Evolutionary conservation across 2,329 filamentous ascomycete species (phyloP), one percentile per base, ranked within the genome.

Genomic region (Graphiopsis chlorocephala): DNA sequence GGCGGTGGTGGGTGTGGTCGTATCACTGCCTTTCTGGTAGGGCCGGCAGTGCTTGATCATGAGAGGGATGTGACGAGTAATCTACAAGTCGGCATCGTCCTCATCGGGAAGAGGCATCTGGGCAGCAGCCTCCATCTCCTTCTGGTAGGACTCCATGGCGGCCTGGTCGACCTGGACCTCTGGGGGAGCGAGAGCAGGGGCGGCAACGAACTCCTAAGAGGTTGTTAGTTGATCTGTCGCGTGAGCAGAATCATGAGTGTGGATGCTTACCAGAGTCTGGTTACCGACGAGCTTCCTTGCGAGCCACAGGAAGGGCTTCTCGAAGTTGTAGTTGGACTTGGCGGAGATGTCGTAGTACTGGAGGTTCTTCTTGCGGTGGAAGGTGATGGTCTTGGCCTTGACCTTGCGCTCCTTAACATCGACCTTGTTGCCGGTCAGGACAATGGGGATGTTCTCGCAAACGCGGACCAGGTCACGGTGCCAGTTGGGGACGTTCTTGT

Each of bases 401-500:
- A 99, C 95, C 86, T 99, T 99, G 82, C 95, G 92, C 88, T 99
- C 95, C 91, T 99, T 99, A 71, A 99, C 95, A 78, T 99, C 94
- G 81, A 99, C 94, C 88, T 99, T 99, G 91, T 99, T 99, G 78
- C 94, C 94, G 81, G 89, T 93, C 71, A 99, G 91, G 76, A 98
- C 95, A 77, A 99, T 98, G 74, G 94, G 94, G 77, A 99, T 95
- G 86, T 95, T 96, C 88, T 99, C 94, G 85, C 94, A 98, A 77
- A 99, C 94, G 83, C 94, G 95, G 83, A 97, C 93, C 75, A 99
- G 89, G 78, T 99, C 95, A 85, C 95, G 95, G 84, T 99, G 95
- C 95, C 95, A 99, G 91, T 98, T 98, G 84, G 95, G 95, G 71
- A 99, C 95, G 86, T 99, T 99, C 91, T 99, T 99, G 90, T 99